phyloP scores from a whole-genome alignment of 1,284 basidiomycete genomes.

The Violaceomyces palustris region DNA sequence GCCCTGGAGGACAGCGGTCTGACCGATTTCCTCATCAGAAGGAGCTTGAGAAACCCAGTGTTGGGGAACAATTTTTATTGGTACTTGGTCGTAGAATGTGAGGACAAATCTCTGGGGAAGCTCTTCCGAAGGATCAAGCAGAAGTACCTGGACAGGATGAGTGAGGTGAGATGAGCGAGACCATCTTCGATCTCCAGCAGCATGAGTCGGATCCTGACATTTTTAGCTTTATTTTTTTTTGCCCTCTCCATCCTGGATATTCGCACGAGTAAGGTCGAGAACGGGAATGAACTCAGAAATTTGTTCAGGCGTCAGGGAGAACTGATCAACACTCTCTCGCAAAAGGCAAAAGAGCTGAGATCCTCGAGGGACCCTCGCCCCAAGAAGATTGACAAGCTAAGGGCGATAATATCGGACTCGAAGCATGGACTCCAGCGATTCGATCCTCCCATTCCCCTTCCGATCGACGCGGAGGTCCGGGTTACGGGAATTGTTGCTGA shows the following conservation, averaged over 20 bases:
- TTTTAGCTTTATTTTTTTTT: no score
- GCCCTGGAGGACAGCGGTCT: constrained; percentile 20
- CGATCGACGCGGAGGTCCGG: constrained; percentile 76
- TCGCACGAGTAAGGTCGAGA: no score
- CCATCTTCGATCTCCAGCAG: constrained; percentile 1
- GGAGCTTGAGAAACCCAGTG: constrained; percentile 74
- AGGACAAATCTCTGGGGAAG: constrained; percentile 74
- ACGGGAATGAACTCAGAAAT: no score
- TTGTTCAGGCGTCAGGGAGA: constrained; percentile 72
- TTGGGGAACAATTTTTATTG: constrained; percentile 90
- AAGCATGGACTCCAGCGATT: constrained; percentile 63
- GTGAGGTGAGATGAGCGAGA: no score
- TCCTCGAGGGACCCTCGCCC: constrained; percentile 85
- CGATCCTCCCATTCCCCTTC: constrained; percentile 58
- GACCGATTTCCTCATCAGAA: constrained; percentile 68
- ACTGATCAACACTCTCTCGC: constrained; percentile 71
- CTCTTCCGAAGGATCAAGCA: constrained; percentile 87
- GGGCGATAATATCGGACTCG: constrained; percentile 72
- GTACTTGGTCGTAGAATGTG: constrained; percentile 93
- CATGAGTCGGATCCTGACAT: no score
- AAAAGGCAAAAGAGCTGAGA: constrained; percentile 77
- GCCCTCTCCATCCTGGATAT: no score
- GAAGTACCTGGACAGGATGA: constrained; percentile 77
- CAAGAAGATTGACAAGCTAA: constrained; percentile 94
- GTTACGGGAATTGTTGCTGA: constrained; percentile 82